A percentile compares a stretch with the other conserved stretches of the same genome.
Evolutionary conservation across 2,329 filamentous ascomycete genomes (phyloP).

Genomic region (Fusarium pseudonygamai): DNA sequence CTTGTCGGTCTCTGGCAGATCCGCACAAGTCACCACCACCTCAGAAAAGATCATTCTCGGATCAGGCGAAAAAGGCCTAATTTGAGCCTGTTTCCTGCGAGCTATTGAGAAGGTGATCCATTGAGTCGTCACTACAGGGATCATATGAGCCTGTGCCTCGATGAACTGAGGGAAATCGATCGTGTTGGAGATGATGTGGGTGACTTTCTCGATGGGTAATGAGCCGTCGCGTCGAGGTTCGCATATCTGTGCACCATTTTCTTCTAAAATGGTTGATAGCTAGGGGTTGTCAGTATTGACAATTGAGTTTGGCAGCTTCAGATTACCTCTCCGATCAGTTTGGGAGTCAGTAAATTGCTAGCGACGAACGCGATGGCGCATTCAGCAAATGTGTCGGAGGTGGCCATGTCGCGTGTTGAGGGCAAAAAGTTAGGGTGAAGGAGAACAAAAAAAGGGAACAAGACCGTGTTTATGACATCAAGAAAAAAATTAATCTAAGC

Average conservation of each 20-base stretch:
- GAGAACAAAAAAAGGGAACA: conserved; percentile 1
- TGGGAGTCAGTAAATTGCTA: conserved; percentile 52
- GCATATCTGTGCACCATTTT: conserved; percentile 62
- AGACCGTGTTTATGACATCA: conserved; percentile 21
- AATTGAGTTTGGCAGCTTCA: no score
- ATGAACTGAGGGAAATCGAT: conserved; percentile 93
- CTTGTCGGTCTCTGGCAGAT: conserved; percentile 85
- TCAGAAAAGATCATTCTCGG: conserved; percentile 89
- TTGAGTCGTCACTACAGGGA: conserved; percentile 82
- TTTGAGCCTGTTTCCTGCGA: conserved; percentile 76
- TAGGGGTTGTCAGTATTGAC: conserved; percentile 36
- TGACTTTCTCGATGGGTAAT: conserved; percentile 58
- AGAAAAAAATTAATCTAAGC: not conserved
- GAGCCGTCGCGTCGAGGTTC: conserved; percentile 59
- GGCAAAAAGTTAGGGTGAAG: conserved; percentile 1
- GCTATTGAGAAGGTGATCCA: conserved; percentile 81
- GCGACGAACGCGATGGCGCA: conserved; percentile 59
- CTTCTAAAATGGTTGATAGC: conserved; percentile 55
- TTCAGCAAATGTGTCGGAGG: conserved; percentile 51
- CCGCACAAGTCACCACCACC: conserved; percentile 82
- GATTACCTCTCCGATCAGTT: conserved; percentile 53
- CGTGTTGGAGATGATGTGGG: conserved; percentile 73
- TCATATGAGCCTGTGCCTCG: conserved; percentile 77
- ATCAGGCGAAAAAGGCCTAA: conserved; percentile 89
- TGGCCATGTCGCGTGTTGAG: conserved; percentile 41